Percentiles rank a stretch among this genome's conserved stretches.
phyloP scores from a whole-genome alignment of 176 grass and related monocot genomes.

The Hordeum marinum region DNA sequence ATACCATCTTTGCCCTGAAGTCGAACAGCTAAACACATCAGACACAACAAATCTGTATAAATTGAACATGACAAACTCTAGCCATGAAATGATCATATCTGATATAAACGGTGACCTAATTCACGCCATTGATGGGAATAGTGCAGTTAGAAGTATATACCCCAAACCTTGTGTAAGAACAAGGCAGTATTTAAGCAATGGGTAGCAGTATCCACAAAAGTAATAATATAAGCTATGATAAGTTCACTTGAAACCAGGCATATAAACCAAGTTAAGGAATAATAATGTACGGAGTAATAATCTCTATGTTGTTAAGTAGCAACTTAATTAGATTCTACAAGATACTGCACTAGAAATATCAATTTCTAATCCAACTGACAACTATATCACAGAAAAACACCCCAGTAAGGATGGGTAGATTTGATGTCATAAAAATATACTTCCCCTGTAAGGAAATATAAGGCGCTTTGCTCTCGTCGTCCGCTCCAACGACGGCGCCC shows the following conservation, averaged over 20 bases:
- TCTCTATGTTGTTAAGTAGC: neutral
- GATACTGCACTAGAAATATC: neutral
- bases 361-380: neutral
- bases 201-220: neutral
- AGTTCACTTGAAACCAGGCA: neutral
- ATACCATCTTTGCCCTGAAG: conserved; percentile 62
- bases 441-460: too few relatives aligned
- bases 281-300: neutral
- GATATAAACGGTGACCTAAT: neutral
- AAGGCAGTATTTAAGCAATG: neutral
- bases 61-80: neutral
- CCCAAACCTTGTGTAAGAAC: neutral
- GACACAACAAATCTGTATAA: neutral
- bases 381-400: neutral
- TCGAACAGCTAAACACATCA: conserved; percentile 14
- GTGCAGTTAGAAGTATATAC: neutral
- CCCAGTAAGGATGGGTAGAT: neutral
- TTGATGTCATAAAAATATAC: neutral
- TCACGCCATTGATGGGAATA: neutral
- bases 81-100: neutral
- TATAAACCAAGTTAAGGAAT: neutral
- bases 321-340: neutral
- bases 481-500: neutral
- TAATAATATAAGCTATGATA: neutral
- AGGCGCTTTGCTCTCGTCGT: neutral